phyloP scores from a whole-genome alignment of 1,284 basidiomycete genomes.

The Anthracocystis walkeri region DNA sequence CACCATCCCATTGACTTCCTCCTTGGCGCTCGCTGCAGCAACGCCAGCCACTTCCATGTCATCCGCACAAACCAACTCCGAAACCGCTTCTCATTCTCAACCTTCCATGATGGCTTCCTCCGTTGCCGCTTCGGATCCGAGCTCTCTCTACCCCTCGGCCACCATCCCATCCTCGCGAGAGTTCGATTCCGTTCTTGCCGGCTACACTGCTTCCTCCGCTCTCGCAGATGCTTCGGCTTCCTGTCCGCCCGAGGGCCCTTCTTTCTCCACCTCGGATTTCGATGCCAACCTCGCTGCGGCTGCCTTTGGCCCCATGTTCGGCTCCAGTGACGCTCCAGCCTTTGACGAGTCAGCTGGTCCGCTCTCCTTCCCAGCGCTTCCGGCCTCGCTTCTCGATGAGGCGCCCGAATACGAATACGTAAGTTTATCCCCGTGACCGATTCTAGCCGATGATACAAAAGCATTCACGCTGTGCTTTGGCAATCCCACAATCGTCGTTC shows the following conservation, averaged over 20 bases:
- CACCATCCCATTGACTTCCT: slow-evolving; percentile 24
- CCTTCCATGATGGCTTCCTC: slow-evolving; percentile 23
- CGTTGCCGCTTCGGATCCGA: slow-evolving; percentile 16
- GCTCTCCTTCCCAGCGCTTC: slow-evolving; percentile 63
- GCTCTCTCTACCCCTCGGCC: slow-evolving; percentile 24
- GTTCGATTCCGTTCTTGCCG: slow-evolving; percentile 29
- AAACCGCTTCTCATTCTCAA: slow-evolving; percentile 15
- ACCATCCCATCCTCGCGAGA: slow-evolving; percentile 15
- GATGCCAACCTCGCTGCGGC: slow-evolving; percentile 42
- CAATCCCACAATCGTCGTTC: background rate
- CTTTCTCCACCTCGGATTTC: slow-evolving; percentile 34
- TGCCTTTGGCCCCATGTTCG: slow-evolving; percentile 24
- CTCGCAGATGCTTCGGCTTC: slow-evolving; percentile 26
- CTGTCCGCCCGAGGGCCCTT: slow-evolving; percentile 38
- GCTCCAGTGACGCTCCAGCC: slow-evolving; percentile 8
- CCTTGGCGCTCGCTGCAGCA: slow-evolving; percentile 20
- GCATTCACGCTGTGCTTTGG: background rate
- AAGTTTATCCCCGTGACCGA: slow-evolving; percentile 25
- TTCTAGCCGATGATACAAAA: too few relatives aligned
- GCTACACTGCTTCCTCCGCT: slow-evolving; percentile 18
- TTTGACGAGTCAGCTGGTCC: slow-evolving; percentile 24
- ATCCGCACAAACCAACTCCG: slow-evolving; percentile 18
- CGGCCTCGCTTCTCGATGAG: slow-evolving; percentile 61
- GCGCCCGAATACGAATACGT: slow-evolving; percentile 66
- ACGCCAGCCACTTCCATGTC: slow-evolving; percentile 22